A percentile compares a stretch with the other conserved stretches of the same genome.
phyloP scores from a whole-genome alignment of 495 filamentous ascomycete genomes.

The Penicillium taxi region DNA sequence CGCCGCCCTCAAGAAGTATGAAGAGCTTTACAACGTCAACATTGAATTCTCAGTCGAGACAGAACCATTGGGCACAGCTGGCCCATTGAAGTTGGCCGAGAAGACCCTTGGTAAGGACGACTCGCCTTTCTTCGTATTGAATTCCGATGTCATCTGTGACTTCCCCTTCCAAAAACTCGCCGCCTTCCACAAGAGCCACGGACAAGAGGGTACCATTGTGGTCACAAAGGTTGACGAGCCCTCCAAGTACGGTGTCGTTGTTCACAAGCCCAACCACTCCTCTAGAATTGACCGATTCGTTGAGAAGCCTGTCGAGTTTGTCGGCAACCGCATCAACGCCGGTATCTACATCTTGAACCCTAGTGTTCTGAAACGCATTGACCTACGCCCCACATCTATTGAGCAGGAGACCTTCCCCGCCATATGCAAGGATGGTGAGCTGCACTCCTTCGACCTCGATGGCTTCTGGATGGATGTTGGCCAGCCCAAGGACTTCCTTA shows the following conservation, averaged over 20 bases:
- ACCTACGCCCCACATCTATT: conserved; percentile 96
- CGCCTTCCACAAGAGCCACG: conserved; percentile 81
- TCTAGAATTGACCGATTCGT: conserved; percentile 97
- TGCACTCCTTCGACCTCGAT: conserved; percentile 97
- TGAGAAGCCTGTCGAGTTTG: conserved; percentile 98
- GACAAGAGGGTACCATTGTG: conserved; percentile 95
- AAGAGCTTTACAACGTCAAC: conserved; percentile 79
- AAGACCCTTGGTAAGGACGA: conserved; percentile 89
- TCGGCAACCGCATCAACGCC: conserved; percentile 98
- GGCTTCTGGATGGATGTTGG: conserved; percentile 99
- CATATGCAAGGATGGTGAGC: conserved; percentile 80
- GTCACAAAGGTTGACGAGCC: conserved; percentile 99
- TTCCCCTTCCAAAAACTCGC: conserved; percentile 90
- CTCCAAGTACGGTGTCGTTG: conserved; percentile 97
- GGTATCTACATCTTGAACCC: conserved; percentile 99
- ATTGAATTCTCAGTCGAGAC: conserved; percentile 96
- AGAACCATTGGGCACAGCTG: conserved; percentile 92
- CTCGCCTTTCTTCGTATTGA: conserved; percentile 95
- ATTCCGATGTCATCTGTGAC: conserved; percentile 97
- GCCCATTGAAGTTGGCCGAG: conserved; percentile 93
- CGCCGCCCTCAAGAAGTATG: conserved; percentile 72
- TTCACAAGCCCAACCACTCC: conserved; percentile 90
- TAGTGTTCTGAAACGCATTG: conserved; percentile 81
- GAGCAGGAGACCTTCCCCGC: conserved; percentile 99
- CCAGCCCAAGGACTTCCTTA: conserved; percentile 97